Conservation (phyloP, 2,329 filamentous ascomycete genomes). For the Onygena corvina region DNA sequence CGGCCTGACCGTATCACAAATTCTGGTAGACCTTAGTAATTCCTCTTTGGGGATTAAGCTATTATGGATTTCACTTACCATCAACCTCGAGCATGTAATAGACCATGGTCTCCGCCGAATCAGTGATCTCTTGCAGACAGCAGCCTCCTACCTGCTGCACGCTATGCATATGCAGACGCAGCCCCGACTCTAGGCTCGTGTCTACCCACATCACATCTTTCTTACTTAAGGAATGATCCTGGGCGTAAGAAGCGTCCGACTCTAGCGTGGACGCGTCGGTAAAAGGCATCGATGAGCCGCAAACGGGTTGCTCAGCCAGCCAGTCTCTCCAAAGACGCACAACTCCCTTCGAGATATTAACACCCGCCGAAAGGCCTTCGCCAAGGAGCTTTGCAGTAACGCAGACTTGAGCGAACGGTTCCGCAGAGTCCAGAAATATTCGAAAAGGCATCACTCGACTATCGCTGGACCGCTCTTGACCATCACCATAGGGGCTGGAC, state of each 20-base stretch:
- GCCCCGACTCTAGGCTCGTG: slow-evolving; percentile 35
- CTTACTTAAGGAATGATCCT: slow-evolving; percentile 38
- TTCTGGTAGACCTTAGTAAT: slow-evolving; percentile 37
- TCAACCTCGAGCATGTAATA: slow-evolving; percentile 58
- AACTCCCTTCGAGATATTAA: slow-evolving; percentile 55
- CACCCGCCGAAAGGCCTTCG: slow-evolving; percentile 51
- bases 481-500: no score
- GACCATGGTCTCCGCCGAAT: not conserved
- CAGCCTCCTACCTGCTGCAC: slow-evolving; percentile 55
- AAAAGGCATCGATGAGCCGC: slow-evolving; percentile 4
- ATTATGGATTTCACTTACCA: slow-evolving; percentile 37
- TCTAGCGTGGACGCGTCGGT: not conserved
- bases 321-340: slow-evolving; percentile 62
- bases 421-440: not conserved
- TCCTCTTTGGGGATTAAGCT: not conserved
- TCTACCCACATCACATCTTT: slow-evolving; percentile 54
- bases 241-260: not conserved
- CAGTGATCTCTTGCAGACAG: not conserved
- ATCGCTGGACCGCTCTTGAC: not conserved
- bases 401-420: slow-evolving; percentile 39
- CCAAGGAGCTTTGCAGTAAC: slow-evolving; percentile 57
- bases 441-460: not conserved
- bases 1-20: slow-evolving; percentile 53
- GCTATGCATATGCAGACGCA: slow-evolving; percentile 44
- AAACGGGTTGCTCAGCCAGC: slow-evolving; percentile 41